These are phyloP conservation scores for Aurifilum marmelostoma DNA, from an alignment of 2,329 filamentous ascomycete species.

Conservation along the genomic window DNA sequence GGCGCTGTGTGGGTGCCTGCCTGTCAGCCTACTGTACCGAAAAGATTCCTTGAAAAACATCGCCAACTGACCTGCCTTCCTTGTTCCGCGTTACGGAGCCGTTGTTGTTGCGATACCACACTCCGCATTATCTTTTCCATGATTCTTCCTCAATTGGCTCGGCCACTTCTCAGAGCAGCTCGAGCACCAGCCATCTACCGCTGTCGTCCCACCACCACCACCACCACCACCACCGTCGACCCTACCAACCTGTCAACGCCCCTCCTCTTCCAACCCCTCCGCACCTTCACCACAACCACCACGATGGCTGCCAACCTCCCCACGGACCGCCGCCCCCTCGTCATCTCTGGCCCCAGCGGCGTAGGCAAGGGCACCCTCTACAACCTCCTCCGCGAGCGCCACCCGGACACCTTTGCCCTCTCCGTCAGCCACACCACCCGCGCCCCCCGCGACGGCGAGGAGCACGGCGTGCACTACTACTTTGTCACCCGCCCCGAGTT, in stretches of 20 bases:
- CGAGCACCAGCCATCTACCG: background rate
- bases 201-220: no score
- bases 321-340: slow-evolving; percentile 65
- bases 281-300: background rate
- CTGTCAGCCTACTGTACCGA: background rate
- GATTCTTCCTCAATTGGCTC: slow-evolving; percentile 17
- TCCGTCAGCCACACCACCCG: slow-evolving; percentile 81
- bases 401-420: slow-evolving; percentile 56
- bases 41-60: background rate
- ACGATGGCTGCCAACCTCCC: slow-evolving; percentile 37
- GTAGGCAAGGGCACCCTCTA: slow-evolving; percentile 83
- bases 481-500: slow-evolving; percentile 72
- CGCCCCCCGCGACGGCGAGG: slow-evolving; percentile 72
- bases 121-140: background rate
- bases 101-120: background rate
- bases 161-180: slow-evolving; percentile 18
- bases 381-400: slow-evolving; percentile 63
- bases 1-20: background rate
- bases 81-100: background rate
- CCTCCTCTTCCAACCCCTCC: background rate
- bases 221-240: background rate
- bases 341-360: slow-evolving; percentile 80
- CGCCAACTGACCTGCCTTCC: background rate
- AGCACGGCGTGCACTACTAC: slow-evolving; percentile 79
- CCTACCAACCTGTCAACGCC: background rate